A percentile compares a stretch with the other conserved stretches of the same genome.
These are phyloP conservation scores for Hanseniaspora guilliermondii DNA, from an alignment of 805 yeast species.

Conservation along the genomic window DNA sequence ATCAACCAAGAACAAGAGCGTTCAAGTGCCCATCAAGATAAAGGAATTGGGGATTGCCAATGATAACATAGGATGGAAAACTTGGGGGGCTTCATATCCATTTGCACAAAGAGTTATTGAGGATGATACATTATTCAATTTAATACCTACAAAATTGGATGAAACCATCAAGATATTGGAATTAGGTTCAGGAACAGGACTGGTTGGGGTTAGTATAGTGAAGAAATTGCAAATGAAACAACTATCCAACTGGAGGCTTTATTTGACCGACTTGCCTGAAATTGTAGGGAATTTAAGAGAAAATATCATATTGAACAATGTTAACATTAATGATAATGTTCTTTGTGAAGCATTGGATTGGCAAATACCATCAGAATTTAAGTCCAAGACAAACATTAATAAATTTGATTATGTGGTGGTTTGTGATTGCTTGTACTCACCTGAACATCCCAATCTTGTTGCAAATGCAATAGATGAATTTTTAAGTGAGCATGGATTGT, in stretches of 20 bases:
- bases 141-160: constrained; percentile 8
- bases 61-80: constrained; percentile 80
- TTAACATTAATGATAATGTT: constrained; percentile 16
- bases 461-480: constrained; percentile 45
- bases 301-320: constrained; percentile 37
- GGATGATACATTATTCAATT: constrained; percentile 14
- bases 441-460: constrained; percentile 67
- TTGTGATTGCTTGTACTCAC: constrained; percentile 83
- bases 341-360: constrained; percentile 58
- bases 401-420: constrained; percentile 51
- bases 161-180: constrained; percentile 38
- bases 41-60: constrained; percentile 77
- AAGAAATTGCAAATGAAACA: constrained; percentile 14
- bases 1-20: neutral
- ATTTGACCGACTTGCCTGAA: constrained; percentile 67
- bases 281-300: constrained; percentile 54
- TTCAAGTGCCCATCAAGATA: constrained; percentile 22
- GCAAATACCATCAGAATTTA: constrained; percentile 44
- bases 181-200: constrained; percentile 92
- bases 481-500: constrained; percentile 28
- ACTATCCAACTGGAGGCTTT: constrained; percentile 29
- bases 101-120: constrained; percentile 31
- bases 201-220: constrained; percentile 62
- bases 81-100: constrained; percentile 88
- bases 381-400: constrained; percentile 22